Conservation (phyloP, 2,329 filamentous ascomycete species). For the Paecilomyces sp. region DNA sequence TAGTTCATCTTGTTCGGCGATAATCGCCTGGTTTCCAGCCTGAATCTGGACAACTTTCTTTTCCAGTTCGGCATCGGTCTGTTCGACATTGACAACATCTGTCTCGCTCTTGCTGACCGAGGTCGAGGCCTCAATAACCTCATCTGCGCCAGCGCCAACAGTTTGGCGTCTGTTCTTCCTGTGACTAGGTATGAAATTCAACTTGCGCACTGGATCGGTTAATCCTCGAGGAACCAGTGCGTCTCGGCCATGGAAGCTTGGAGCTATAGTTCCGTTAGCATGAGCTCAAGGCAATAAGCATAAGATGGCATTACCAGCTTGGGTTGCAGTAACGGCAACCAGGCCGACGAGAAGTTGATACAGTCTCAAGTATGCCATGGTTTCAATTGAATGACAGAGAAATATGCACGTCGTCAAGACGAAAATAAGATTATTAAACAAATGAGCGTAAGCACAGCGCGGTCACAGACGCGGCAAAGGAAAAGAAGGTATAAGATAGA, state of each 20-base stretch:
- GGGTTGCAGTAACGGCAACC: not conserved
- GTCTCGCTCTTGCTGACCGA: not conserved
- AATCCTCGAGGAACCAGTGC: not conserved
- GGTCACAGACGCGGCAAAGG: not conserved
- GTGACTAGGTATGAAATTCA: not conserved
- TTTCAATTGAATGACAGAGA: not conserved
- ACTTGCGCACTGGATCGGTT: not conserved
- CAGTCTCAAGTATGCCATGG: not conserved
- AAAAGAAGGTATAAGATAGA: not conserved
- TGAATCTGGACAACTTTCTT: not conserved
- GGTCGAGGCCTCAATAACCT: not conserved
- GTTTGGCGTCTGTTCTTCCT: not conserved
- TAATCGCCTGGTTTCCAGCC: not conserved
- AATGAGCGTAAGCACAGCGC: not conserved
- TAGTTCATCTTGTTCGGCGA: not conserved
- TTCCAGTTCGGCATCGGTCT: not conserved
- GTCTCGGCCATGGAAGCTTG: not conserved
- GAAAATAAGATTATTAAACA: not conserved
- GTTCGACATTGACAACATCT: not conserved
- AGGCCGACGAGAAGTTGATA: not conserved
- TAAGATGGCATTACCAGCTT: not conserved
- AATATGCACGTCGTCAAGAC: not conserved
- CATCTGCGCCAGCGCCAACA: not conserved
- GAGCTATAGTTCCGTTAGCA: not conserved
- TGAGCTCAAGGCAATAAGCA: not conserved